Evolutionary conservation across 805 yeast genomes (phyloP).

Genomic region (Yarrowia alimentaria): DNA sequence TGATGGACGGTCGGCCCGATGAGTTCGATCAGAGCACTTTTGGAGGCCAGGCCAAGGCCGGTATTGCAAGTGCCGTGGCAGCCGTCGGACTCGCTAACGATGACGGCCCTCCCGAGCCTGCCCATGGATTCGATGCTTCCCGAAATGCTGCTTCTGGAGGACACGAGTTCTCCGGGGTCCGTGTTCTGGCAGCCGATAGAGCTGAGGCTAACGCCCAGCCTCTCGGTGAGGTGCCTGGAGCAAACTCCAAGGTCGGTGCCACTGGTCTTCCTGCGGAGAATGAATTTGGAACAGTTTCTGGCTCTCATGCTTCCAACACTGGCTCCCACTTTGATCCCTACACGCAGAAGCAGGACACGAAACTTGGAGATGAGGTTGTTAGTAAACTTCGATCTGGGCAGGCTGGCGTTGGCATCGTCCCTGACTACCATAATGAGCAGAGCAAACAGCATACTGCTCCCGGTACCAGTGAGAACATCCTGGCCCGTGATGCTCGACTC

Average conservation of each 20-base stretch:
- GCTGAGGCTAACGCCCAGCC: slow-evolving; percentile 1
- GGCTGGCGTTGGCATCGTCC: slow-evolving; percentile 6
- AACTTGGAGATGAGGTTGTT: not conserved
- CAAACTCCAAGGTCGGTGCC: slow-evolving; percentile 4
- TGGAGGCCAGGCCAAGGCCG: slow-evolving; percentile 3
- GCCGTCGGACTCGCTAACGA: slow-evolving; percentile 2
- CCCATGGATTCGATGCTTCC: slow-evolving; percentile 12
- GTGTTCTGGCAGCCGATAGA: not conserved
- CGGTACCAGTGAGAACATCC: not conserved
- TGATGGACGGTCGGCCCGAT: slow-evolving; percentile 6
- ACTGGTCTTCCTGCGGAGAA: not conserved
- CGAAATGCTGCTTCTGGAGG: slow-evolving; percentile 5
- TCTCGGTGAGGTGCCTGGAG: slow-evolving; percentile 5
- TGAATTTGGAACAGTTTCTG: not conserved
- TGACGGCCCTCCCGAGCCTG: slow-evolving; percentile 12
- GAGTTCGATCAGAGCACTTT: slow-evolving; percentile 5
- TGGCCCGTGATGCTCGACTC: slow-evolving; percentile 5
- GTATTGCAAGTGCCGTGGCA: not conserved
- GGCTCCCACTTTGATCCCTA: too few species aligned
- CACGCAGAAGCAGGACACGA: not conserved
- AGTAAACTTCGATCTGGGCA: slow-evolving; percentile 7
- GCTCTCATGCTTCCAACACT: too few species aligned
- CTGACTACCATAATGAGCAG: not conserved
- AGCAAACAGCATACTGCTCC: too few species aligned
- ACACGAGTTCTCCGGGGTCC: slow-evolving; percentile 10